Evolutionary conservation across 2,329 filamentous ascomycete species (phyloP).

Genomic region (Ceratocystiopsis brevicomis): DNA sequence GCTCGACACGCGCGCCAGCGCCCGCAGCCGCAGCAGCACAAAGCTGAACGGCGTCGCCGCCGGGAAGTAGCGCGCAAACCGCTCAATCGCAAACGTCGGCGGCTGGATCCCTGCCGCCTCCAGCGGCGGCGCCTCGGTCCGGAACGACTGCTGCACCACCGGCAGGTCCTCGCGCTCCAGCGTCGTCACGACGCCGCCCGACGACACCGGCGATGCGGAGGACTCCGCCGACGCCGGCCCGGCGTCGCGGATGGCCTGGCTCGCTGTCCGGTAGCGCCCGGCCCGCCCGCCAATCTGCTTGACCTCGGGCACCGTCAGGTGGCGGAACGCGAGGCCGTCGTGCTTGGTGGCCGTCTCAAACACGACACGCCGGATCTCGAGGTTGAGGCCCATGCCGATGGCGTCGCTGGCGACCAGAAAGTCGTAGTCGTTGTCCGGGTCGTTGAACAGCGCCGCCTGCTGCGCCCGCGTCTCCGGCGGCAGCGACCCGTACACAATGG

Average conservation of each 20-base stretch:
- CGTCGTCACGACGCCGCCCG: constrained; percentile 60
- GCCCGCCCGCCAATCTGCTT: constrained; percentile 93
- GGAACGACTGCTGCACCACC: constrained; percentile 43
- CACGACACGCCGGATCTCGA: constrained; percentile 78
- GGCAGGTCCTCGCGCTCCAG: constrained; percentile 52
- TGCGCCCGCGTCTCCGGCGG: constrained; percentile 84
- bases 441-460: constrained; percentile 86
- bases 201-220: background rate
- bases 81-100: constrained; percentile 49
- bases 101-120: constrained; percentile 55
- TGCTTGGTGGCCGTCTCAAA: constrained; percentile 65
- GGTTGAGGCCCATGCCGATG: constrained; percentile 90
- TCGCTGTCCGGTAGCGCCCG: constrained; percentile 63
- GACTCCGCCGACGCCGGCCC: constrained; percentile 1
- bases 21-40: constrained; percentile 55
- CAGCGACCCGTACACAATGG: constrained; percentile 80
- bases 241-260: constrained; percentile 25
- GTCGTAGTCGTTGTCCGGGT: constrained; percentile 89
- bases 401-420: constrained; percentile 62
- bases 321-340: constrained; percentile 36
- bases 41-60: constrained; percentile 65
- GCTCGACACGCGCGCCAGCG: constrained; percentile 42
- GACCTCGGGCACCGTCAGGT: constrained; percentile 55
- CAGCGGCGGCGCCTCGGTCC: constrained; percentile 43
- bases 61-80: constrained; percentile 68